Base-by-base conservation (phyloP, 2,329 filamentous ascomycete genomes). In the Drechslerella coelobrocha region DNA sequence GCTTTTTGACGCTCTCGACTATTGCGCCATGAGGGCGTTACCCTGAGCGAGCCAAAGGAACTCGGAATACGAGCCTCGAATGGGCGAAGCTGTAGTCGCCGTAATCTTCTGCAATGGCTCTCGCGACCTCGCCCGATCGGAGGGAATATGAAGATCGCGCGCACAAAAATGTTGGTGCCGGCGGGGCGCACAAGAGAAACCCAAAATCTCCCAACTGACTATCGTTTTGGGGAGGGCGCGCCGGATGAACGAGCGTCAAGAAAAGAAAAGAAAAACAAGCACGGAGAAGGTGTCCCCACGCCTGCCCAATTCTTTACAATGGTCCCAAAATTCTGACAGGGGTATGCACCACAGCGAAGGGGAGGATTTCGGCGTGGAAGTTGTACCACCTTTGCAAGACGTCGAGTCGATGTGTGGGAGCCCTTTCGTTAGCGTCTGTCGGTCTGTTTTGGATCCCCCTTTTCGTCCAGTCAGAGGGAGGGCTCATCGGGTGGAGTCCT, bases 361-460 rank as follows among this genome's bases (percentile, higher is more conserved):
- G 47, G 65, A 61, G 60, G 59, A 52, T 54, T 62, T 69, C 56
- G 55, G 54, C 53, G 29, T 57, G 59, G 52, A 27, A 61, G 56
- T 52, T 71, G 66, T 63, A 69, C 65, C 52, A 69, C 66, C 66
- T 63, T 27, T 59, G 66, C 59, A 53, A 63, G 59, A 59, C 45
- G 59, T 52, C 53, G 55, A 48, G 59, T 53, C 54, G 62, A 60
- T 65, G 61, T 39, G 63, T 69, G 63, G 51, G 48, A 51, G 63
- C 37, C 31, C 31, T 52, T 54, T 59, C 37, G 63, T 59, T 71
- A 71, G 66, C 54, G 66, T 63, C 50, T 63, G 59, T 71, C 59
- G 66, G 59, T 71, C 66, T 71, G 66, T 71, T 71, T 71, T 71
- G 66, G 59, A 71, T 71, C 59, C 66, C 66, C 66, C 66, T 63